Percentiles rank a stretch among this genome's conserved stretches.
Evolutionary conservation across 257 asterid species (phyloP).

Genomic region (Parsonsia alboflavescens): DNA sequence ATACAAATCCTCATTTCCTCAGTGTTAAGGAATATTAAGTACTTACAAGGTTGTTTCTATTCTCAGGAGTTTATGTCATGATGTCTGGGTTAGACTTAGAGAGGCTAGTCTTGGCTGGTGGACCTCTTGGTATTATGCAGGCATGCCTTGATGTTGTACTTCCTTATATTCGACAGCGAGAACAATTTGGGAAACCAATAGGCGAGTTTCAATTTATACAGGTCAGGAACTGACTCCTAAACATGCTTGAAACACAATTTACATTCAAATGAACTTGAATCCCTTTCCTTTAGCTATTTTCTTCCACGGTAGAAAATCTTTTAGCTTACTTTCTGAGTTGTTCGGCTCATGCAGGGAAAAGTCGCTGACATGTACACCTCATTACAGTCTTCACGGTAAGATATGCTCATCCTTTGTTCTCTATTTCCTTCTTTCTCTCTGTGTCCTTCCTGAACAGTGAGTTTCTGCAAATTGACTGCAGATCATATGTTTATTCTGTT

Average conservation of each 20-base stretch:
- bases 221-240: conserved; percentile 34
- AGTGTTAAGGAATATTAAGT: conserved; percentile 9
- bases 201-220: conserved; percentile 92
- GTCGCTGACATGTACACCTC: conserved; percentile 95
- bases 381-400: conserved; percentile 86
- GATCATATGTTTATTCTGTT: conserved; percentile 91
- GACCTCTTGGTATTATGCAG: conserved; percentile 97
- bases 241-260: neutral
- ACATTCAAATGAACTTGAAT: neutral
- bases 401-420: conserved; percentile 6
- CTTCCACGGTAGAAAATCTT: neutral
- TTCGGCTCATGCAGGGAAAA: conserved; percentile 64
- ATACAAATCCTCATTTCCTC: neutral
- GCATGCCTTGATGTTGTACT: conserved; percentile 92
- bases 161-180: conserved; percentile 82
- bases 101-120: conserved; percentile 93
- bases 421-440: neutral
- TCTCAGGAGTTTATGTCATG: conserved; percentile 94
- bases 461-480: conserved; percentile 24
- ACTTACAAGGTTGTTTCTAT: conserved; percentile 21
- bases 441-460: neutral
- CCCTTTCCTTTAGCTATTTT: neutral
- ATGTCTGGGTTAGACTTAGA: conserved; percentile 96
- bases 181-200: conserved; percentile 88
- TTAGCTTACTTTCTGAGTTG: conserved; percentile 16